phyloP scores from a whole-genome alignment of 495 filamentous ascomycete genomes.

The Penicillium pulvis region DNA sequence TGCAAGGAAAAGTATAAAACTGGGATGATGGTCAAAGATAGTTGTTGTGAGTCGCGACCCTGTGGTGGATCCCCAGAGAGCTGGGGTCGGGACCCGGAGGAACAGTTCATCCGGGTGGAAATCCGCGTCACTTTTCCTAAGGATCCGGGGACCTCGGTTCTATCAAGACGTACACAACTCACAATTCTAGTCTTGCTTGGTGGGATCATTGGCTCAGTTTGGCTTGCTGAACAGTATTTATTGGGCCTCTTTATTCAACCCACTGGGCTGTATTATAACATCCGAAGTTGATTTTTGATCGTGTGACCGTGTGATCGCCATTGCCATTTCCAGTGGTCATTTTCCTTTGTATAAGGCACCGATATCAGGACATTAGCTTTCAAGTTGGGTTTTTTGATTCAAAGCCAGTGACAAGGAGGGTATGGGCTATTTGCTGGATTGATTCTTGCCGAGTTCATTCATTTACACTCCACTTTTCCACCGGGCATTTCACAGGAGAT shows the following conservation, averaged over 20 bases:
- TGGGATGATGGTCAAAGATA: no score
- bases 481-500: background rate
- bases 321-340: background rate
- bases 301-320: background rate
- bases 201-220: background rate
- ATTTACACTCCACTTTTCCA: background rate
- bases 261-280: background rate
- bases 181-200: background rate
- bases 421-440: background rate
- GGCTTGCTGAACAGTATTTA: background rate
- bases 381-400: background rate
- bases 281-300: background rate
- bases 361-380: background rate
- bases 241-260: background rate
- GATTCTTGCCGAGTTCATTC: conserved; percentile 3
- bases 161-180: background rate
- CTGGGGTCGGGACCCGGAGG: conserved; percentile 9
- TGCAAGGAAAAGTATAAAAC: background rate
- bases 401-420: background rate
- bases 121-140: conserved; percentile 13
- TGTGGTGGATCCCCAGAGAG: background rate
- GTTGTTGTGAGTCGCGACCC: no score
- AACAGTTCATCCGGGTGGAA: conserved; percentile 11
- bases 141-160: conserved; percentile 2
- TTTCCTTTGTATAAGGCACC: background rate